A percentile compares a stretch with the other conserved stretches of the same genome.
These are phyloP conservation scores for Helianthus tuberosus DNA, from an alignment of 129 eudicot genomes.

Conservation along the genomic window DNA sequence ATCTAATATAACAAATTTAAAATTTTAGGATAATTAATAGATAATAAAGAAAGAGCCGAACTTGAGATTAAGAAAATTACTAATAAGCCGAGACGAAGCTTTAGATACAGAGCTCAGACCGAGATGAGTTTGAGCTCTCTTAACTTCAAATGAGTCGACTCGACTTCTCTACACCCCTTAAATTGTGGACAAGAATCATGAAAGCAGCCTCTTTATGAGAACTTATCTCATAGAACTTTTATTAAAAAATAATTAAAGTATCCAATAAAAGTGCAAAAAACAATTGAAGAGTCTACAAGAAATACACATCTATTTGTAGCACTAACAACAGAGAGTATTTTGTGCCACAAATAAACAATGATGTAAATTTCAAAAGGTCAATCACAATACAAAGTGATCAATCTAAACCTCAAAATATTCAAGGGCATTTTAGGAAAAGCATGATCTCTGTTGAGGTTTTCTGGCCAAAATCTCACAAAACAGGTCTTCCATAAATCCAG, in stretches of 20 bases:
- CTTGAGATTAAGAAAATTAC: too few species aligned
- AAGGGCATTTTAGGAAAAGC: slow-evolving; percentile 21
- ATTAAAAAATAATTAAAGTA: not conserved
- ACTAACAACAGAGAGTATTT: slow-evolving; percentile 24
- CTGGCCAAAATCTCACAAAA: slow-evolving; percentile 16
- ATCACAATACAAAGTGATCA: slow-evolving; percentile 27
- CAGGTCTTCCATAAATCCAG: slow-evolving; percentile 6
- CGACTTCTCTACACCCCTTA: too few species aligned
- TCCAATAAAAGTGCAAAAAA: slow-evolving; percentile 19
- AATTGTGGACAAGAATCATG: not conserved
- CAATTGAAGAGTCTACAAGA: slow-evolving; percentile 23
- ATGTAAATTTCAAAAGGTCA: slow-evolving; percentile 35
- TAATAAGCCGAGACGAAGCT: too few species aligned
- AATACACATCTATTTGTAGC: slow-evolving; percentile 24
- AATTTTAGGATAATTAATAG: too few species aligned
- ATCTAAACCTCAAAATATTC: slow-evolving; percentile 21
- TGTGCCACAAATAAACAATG: slow-evolving; percentile 40
- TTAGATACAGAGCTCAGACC: too few species aligned
- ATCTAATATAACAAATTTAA: too few species aligned
- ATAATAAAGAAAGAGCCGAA: too few species aligned
- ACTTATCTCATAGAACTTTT: not conserved
- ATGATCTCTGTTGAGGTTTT: slow-evolving; percentile 13
- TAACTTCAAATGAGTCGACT: too few species aligned
- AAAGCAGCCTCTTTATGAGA: not conserved
- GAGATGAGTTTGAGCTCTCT: too few species aligned